phyloP scores from a whole-genome alignment of 306 rosid species.

The Trifolium subterraneum region DNA sequence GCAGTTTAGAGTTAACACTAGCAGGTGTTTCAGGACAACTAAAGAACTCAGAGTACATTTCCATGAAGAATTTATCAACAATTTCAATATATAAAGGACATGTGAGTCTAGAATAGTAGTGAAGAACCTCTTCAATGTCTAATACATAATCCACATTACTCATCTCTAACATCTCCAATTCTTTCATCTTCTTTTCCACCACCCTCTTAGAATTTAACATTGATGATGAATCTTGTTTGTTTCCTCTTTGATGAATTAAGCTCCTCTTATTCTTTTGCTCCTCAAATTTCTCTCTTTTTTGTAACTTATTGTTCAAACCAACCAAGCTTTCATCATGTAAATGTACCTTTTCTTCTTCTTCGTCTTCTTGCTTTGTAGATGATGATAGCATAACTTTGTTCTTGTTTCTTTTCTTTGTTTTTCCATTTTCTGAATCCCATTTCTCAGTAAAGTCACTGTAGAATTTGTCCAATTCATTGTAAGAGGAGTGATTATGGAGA shows the following conservation, averaged over 20 bases:
- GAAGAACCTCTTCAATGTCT: slow-evolving; percentile 87
- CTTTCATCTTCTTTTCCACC: slow-evolving; percentile 75
- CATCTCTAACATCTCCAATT: slow-evolving; percentile 71
- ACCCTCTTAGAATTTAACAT: background rate
- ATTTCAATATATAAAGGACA: slow-evolving; percentile 79
- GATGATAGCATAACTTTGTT: slow-evolving; percentile 31
- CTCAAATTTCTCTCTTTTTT: slow-evolving; percentile 37
- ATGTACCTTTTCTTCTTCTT: slow-evolving; percentile 30
- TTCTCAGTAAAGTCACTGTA: slow-evolving; percentile 52
- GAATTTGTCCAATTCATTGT: slow-evolving; percentile 55
- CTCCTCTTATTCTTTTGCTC: slow-evolving; percentile 23
- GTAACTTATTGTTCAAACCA: slow-evolving; percentile 20
- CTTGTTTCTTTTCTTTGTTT: slow-evolving; percentile 40
- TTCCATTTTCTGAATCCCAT: slow-evolving; percentile 51
- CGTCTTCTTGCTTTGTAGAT: slow-evolving; percentile 39
- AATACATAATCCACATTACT: slow-evolving; percentile 73
- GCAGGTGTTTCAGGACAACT: slow-evolving; percentile 34
- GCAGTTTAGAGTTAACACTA: slow-evolving; percentile 40
- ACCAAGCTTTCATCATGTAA: slow-evolving; percentile 4
- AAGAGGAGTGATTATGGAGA: slow-evolving; percentile 33
- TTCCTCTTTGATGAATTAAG: slow-evolving; percentile 29
- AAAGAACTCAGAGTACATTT: slow-evolving; percentile 65
- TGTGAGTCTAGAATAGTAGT: slow-evolving; percentile 82
- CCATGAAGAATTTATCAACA: slow-evolving; percentile 78
- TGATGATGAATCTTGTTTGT: slow-evolving; percentile 37